Evolutionary conservation across 176 grass and related monocot species (phyloP).

Genomic region (Bonia amplexicaulis): DNA sequence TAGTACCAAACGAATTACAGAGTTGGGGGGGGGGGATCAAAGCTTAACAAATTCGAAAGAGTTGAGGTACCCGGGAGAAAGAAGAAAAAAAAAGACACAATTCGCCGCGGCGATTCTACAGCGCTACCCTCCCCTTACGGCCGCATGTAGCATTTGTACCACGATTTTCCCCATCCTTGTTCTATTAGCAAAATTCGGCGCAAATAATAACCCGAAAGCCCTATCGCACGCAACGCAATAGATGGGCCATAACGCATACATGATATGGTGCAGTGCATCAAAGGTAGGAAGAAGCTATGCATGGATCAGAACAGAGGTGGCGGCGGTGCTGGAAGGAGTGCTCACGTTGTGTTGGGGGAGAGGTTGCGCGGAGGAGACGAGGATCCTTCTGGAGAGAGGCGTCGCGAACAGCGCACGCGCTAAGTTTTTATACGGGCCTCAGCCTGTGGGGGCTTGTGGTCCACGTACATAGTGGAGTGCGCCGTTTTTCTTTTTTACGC

Average conservation of each 20-base stretch:
- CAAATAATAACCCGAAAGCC: background rate
- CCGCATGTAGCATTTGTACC: background rate
- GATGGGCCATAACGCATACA: background rate
- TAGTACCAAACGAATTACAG: background rate
- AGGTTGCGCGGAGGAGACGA: background rate
- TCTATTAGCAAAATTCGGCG: background rate
- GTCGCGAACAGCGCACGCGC: background rate
- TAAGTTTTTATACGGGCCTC: background rate
- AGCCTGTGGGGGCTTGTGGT: background rate
- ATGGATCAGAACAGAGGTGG: background rate
- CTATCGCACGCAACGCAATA: background rate
- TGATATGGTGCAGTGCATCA: background rate
- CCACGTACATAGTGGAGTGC: background rate
- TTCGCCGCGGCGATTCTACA: background rate
- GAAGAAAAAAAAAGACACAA: background rate
- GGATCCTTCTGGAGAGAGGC: background rate
- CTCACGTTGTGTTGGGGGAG: constrained; percentile 14
- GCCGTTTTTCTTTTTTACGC: background rate
- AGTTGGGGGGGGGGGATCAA: background rate
- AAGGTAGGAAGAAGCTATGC: background rate
- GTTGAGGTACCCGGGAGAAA: background rate
- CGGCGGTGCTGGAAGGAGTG: background rate
- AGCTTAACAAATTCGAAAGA: background rate
- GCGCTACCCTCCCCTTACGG: background rate
- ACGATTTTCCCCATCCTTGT: background rate